Evolutionary conservation across 805 yeast species (phyloP).

Genomic region (Hanseniaspora vineae): DNA sequence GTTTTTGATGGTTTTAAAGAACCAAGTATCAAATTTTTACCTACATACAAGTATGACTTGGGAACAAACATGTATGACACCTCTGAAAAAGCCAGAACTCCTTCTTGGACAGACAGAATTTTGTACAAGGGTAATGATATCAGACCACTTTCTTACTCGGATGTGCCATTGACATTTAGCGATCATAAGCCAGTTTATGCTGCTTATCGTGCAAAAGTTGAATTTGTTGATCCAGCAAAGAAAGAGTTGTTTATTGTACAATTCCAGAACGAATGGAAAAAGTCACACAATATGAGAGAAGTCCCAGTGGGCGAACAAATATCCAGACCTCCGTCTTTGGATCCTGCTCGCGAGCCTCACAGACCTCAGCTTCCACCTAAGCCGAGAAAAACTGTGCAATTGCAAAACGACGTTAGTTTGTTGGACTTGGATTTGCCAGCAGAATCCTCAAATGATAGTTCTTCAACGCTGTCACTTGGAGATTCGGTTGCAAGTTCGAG

Average conservation of each 20-base stretch:
- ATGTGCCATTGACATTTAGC: slow-evolving; percentile 52
- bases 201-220: slow-evolving; percentile 52
- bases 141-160: slow-evolving; percentile 54
- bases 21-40: slow-evolving; percentile 61
- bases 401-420: slow-evolving; percentile 5
- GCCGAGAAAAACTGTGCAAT: not conserved
- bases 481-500: not conserved
- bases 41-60: slow-evolving; percentile 87
- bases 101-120: slow-evolving; percentile 94
- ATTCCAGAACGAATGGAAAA: slow-evolving; percentile 46
- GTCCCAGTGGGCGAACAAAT: not conserved
- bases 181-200: slow-evolving; percentile 94
- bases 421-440: slow-evolving; percentile 6
- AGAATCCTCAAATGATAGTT: not conserved
- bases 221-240: slow-evolving; percentile 51
- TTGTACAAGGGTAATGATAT: slow-evolving; percentile 48
- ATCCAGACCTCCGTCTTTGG: slow-evolving; percentile 10
- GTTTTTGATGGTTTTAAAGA: slow-evolving; percentile 72
- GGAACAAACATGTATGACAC: slow-evolving; percentile 74
- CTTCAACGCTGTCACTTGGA: not conserved
- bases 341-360: not conserved
- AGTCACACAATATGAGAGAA: slow-evolving; percentile 19
- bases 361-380: slow-evolving; percentile 2
- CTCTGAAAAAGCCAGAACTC: slow-evolving; percentile 84
- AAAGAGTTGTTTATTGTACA: slow-evolving; percentile 43